Evolutionary conservation across 768 basidiomycete species (phyloP), one percentile per base, ranked within the genome.

Genomic region (Cyclocybe aegerita): DNA sequence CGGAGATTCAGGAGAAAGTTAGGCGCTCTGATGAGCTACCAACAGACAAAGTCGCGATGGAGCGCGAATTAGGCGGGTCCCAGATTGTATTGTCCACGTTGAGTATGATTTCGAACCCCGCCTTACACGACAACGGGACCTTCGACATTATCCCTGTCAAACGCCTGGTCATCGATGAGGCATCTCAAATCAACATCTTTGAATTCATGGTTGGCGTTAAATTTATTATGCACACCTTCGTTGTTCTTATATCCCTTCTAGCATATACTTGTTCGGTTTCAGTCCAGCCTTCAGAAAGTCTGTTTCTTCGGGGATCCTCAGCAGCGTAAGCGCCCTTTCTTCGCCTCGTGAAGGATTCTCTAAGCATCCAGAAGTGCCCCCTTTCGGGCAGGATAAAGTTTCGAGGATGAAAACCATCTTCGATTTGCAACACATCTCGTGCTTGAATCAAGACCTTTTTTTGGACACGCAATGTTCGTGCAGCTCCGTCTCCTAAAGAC

Each of bases 151-250:
- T 78, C 1, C 78, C 77, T 1, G 61, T 79, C 15, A 70, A 67
- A 17, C 63, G 68, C n/a, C 68, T 82, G 1, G 68, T 82, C n/a
- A 65, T 82, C n/a, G 80, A 82, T 48, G 79, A 82, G 60, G 80
- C 78, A 2, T 79, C 77, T 6, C 78, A 79, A 46, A 78, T 81
- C 15, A 72, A 74, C 17, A 60, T 70, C 4, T 74, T 72, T 29
- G 76, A 78, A 23, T 80, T 75, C 50, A 57, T 81, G 69, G 79
- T 79, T 12, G 36, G 65, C 46, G 16, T 32, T 8, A 15, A 2
- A 7, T 35, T 17, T 33, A 11, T 8, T 39, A 10, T 11, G 10
- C 23, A 6, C 7, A 11, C 7, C 39, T 23, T 39, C 2, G 32
- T 2, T 38, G 7, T 23, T 30, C 33, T 34, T 45, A 4, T 12